A percentile compares a stretch with the other conserved stretches of the same genome.
phyloP scores from a whole-genome alignment of 495 filamentous ascomycete species.

The Aspergillus cavernicola region DNA sequence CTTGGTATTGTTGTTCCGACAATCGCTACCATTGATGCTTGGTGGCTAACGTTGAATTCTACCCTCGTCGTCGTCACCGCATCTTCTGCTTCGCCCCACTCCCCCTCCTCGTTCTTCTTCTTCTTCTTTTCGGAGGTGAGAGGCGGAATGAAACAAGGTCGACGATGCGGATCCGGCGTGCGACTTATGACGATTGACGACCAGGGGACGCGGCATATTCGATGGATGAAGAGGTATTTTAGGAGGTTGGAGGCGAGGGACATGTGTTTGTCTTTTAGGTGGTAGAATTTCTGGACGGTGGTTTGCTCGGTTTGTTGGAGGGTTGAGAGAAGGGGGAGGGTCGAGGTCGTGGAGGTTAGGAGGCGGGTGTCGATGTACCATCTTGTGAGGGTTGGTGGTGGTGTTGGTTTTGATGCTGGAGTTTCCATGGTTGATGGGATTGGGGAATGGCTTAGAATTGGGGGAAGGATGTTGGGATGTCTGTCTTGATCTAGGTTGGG shows the following conservation, averaged over 20 bases:
- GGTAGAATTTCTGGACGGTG: constrained; percentile 35
- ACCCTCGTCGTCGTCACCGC: constrained; percentile 45
- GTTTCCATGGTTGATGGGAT: constrained; percentile 5
- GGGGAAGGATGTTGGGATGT: too few relatives aligned
- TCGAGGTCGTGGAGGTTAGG: constrained; percentile 25
- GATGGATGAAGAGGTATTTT: constrained; percentile 70
- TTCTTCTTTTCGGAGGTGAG: not conserved
- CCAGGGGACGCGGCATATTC: constrained; percentile 64
- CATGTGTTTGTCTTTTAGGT: constrained; percentile 42
- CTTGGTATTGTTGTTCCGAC: constrained; percentile 38
- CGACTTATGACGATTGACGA: constrained; percentile 55
- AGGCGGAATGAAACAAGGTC: constrained; percentile 54
- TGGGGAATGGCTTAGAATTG: too few relatives aligned
- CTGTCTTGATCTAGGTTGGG: too few relatives aligned
- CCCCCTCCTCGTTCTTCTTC: constrained; percentile 20
- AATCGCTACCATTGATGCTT: constrained; percentile 71
- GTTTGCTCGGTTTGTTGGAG: constrained; percentile 34
- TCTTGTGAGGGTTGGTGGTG: constrained; percentile 18
- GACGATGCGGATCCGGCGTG: constrained; percentile 55
- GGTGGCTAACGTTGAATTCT: constrained; percentile 87
- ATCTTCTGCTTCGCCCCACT: too few relatives aligned
- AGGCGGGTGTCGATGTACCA: constrained; percentile 47
- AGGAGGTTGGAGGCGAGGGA: constrained; percentile 70
- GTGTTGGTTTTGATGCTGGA: constrained; percentile 2
- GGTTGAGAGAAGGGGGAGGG: constrained; percentile 36